Base-by-base conservation (phyloP, 306 rosid genomes). In the Pueraria montana region DNA sequence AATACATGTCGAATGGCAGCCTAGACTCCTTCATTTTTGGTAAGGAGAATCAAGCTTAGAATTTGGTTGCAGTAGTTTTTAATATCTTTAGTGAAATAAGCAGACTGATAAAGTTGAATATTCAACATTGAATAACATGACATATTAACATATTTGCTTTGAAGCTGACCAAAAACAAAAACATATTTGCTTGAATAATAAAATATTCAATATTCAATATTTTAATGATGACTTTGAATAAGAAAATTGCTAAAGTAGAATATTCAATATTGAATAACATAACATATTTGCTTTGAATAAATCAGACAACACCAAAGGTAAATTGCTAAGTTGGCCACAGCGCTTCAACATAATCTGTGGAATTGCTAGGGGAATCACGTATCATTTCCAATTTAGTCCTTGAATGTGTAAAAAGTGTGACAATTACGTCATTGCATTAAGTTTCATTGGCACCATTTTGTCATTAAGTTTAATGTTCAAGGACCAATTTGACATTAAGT, bases 351-450 rank as follows among this genome's bases (percentile, higher is more conserved):
- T 88, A 11, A 87, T 88, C 3, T 72, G 72, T 1, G 90, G 90
- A 20, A 77, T 88, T 78, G 88, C 89, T 1, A 64, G 87, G 32
- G 94, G 92, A 6, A 85, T 88, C 72, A 81, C 87, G 23, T 88
- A 90, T 83, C 89, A n/a, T n/a, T n/a, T n/a, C n/a, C n/a, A n/a
- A n/a, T n/a, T n/a, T n/a, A n/a, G n/a, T n/a, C n/a, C n/a, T n/a
- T n/a, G n/a, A n/a, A n/a, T n/a, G n/a, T n/a, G n/a, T n/a, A n/a
- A n/a, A n/a, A n/a, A n/a, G n/a, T n/a, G n/a, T n/a, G n/a, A n/a
- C n/a, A n/a, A n/a, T n/a, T n/a, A n/a, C n/a, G n/a, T n/a, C n/a
- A n/a, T n/a, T n/a, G n/a, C n/a, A n/a, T n/a, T n/a, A n/a, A n/a
- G n/a, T n/a, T n/a, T n/a, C n/a, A n/a, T n/a, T n/a, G n/a, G n/a